Conservation (phyloP, 306 rosid genomes). For the Quercus gilva region DNA sequence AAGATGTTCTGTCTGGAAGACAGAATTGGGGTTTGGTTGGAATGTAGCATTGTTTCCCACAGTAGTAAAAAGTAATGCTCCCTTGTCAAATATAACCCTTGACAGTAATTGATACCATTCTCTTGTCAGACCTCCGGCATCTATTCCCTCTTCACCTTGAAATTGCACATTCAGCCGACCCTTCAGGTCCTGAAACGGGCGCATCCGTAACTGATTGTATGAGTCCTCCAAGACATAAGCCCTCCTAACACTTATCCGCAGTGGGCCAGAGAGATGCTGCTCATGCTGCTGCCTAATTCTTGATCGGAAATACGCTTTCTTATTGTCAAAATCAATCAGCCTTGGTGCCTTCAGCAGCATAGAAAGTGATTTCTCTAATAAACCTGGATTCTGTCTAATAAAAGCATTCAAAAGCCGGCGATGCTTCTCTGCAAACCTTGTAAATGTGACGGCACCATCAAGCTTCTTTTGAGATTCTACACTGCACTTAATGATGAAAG, state of each 20-base stretch:
- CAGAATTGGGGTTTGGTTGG: slow-evolving; percentile 99
- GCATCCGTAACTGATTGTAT: slow-evolving; percentile 92
- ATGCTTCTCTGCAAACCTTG: slow-evolving; percentile 96
- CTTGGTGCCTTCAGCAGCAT: slow-evolving; percentile 97
- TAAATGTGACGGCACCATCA: slow-evolving; percentile 76
- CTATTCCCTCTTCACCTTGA: slow-evolving; percentile 99
- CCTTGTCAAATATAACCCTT: slow-evolving; percentile 95
- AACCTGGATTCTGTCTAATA: slow-evolving; percentile 89
- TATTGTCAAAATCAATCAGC: slow-evolving; percentile 94
- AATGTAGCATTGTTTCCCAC: slow-evolving; percentile 94
- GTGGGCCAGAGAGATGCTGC: slow-evolving; percentile 83
- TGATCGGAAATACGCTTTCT: slow-evolving; percentile 92
- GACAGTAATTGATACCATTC: slow-evolving; percentile 99
- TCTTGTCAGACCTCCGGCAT: slow-evolving; percentile 98
- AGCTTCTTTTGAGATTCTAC: slow-evolving; percentile 66
- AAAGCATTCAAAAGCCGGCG: slow-evolving; percentile 94
- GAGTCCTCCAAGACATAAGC: slow-evolving; percentile 98
- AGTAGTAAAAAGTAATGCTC: slow-evolving; percentile 92
- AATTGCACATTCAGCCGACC: slow-evolving; percentile 94
- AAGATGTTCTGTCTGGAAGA: slow-evolving; percentile 96
- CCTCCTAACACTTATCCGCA: slow-evolving; percentile 87
- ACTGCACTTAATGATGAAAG: slow-evolving; percentile 33
- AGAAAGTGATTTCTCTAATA: slow-evolving; percentile 93
- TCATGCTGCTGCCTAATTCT: slow-evolving; percentile 97
- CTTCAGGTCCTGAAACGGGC: slow-evolving; percentile 84